A percentile compares a stretch with the other conserved stretches of the same genome.
Evolutionary conservation across 192 early-diverging fungal genomes (phyloP).

Genomic region (Funneliformis geosporum): DNA sequence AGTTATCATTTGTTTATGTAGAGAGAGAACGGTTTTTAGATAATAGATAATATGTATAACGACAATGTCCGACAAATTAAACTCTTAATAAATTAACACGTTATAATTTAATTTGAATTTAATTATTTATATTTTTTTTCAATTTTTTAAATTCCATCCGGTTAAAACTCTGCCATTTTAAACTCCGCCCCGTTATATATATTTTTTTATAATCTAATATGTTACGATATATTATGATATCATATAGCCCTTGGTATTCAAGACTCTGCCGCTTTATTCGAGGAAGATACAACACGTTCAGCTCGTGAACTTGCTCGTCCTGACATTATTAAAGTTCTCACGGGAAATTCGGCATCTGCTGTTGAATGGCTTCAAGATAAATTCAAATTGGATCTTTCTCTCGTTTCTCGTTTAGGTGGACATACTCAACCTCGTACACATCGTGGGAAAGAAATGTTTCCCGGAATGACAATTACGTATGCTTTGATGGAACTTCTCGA

Average conservation of each 20-base stretch:
- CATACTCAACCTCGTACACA: constrained; percentile 94
- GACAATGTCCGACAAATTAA: too few relatives aligned
- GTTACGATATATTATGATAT: neutral
- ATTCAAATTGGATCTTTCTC: constrained; percentile 85
- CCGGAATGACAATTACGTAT: constrained; percentile 95
- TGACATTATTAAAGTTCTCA: constrained; percentile 81
- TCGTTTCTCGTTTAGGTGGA: constrained; percentile 88
- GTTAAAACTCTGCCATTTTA: too few relatives aligned
- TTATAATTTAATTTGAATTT: too few relatives aligned
- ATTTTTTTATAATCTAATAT: too few relatives aligned
- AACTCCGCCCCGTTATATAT: too few relatives aligned
- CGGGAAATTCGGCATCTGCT: constrained; percentile 81
- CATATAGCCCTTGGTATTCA: constrained; percentile 52
- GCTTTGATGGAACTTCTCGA: constrained; percentile 82
- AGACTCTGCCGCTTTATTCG: constrained; percentile 86
- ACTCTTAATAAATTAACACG: too few relatives aligned
- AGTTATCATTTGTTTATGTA: neutral
- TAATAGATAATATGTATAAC: too few relatives aligned
- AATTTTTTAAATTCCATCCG: too few relatives aligned
- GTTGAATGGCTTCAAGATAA: constrained; percentile 93
- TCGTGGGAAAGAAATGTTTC: constrained; percentile 80
- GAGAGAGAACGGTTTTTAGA: neutral
- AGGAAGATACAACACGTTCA: constrained; percentile 83
- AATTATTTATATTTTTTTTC: too few relatives aligned
- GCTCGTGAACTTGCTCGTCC: constrained; percentile 81